phyloP scores from a whole-genome alignment of 768 basidiomycete genomes.

The Mycena kentingensis region DNA sequence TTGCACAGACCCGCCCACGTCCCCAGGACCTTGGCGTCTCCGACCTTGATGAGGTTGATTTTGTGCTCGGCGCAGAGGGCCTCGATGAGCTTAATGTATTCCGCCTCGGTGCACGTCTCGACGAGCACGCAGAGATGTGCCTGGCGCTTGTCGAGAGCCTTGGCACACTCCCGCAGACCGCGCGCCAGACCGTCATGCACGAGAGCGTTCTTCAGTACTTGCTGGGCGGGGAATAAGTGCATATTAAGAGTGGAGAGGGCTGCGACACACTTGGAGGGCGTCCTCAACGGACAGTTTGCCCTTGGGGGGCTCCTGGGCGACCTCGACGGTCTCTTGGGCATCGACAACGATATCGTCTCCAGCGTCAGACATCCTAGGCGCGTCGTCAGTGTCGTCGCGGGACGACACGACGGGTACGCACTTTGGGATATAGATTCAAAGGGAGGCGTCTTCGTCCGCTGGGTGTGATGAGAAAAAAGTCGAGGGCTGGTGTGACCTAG shows the following conservation, averaged over 20 bases:
- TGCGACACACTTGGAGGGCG: constrained; percentile 71
- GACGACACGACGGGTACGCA: constrained; percentile 8
- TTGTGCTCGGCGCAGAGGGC: constrained; percentile 99
- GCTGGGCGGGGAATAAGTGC: constrained; percentile 46
- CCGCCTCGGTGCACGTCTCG: constrained; percentile 98
- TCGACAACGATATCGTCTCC: constrained; percentile 91
- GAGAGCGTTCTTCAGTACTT: constrained; percentile 98
- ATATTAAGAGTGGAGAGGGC: background rate
- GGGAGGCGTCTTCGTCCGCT: no score
- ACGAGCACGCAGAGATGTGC: constrained; percentile 98
- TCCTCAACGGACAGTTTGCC: constrained; percentile 97
- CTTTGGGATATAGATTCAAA: constrained; percentile 13
- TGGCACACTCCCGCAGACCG: constrained; percentile 95
- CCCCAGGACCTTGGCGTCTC: constrained; percentile 96
- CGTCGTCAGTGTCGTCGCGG: background rate
- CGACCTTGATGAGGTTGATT: constrained; percentile 99
- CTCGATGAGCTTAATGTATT: constrained; percentile 99
- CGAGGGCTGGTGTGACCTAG: no score
- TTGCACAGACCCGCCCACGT: constrained; percentile 99
- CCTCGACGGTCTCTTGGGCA: constrained; percentile 71
- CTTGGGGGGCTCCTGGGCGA: constrained; percentile 86
- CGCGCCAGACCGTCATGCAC: constrained; percentile 98
- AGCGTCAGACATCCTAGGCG: constrained; percentile 93
- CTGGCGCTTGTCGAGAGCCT: constrained; percentile 98
- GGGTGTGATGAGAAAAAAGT: no score